Conservation (phyloP, 257 asterid species). For the Plectranthus barbatus region DNA sequence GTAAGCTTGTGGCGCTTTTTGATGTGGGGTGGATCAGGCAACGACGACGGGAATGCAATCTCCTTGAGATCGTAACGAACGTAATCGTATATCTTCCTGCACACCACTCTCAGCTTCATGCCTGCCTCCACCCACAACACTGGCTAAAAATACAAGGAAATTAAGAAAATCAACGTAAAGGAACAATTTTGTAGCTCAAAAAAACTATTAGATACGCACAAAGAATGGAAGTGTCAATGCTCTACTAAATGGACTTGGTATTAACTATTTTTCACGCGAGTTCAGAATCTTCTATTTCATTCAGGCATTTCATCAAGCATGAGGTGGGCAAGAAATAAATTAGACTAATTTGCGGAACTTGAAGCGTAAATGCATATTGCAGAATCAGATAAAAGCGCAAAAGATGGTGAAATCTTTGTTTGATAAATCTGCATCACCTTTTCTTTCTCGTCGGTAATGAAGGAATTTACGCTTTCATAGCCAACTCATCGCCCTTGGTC, state of each 20-base stretch:
- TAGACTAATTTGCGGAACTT: neutral
- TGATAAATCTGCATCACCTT: neutral
- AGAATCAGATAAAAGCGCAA: neutral
- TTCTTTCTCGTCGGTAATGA: neutral
- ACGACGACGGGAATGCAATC: constrained; percentile 82
- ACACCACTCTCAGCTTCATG: constrained; percentile 60
- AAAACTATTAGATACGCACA: neutral
- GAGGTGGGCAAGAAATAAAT: neutral
- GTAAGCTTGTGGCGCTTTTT: constrained; percentile 51
- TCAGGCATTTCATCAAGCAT: constrained; percentile 17
- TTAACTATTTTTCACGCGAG: neutral
- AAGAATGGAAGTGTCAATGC: neutral
- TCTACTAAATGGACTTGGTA: neutral
- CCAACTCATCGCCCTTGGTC: neutral
- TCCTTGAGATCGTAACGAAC: constrained; percentile 84
- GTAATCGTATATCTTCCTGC: constrained; percentile 56
- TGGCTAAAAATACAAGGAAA: no score
- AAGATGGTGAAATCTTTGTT: neutral
- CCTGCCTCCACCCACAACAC: no score
- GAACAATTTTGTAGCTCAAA: neutral
- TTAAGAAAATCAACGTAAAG: neutral
- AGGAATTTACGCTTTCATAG: no score
- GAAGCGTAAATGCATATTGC: neutral
- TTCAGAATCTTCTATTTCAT: neutral
- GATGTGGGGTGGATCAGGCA: constrained; percentile 83